Evolutionary conservation across 2,329 filamentous ascomycete species (phyloP).

Genomic region (Tricladium varicosporioides): DNA sequence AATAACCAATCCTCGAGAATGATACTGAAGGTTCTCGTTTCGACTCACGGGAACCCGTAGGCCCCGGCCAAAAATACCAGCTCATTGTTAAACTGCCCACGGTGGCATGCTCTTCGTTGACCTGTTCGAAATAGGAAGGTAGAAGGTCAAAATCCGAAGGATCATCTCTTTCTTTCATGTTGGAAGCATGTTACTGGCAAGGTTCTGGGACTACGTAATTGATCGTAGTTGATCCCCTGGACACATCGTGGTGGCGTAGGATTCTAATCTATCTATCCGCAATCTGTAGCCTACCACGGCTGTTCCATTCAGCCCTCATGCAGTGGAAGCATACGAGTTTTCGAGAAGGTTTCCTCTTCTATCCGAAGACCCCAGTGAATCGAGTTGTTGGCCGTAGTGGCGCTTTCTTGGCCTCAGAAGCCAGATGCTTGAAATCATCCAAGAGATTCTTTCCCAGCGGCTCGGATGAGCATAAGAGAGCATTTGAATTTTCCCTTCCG

Average conservation of each 20-base stretch:
- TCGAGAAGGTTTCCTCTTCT: conserved; percentile 1
- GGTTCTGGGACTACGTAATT: background rate
- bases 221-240: background rate
- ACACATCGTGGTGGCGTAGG: background rate
- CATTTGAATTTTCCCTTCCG: too few relatives aligned
- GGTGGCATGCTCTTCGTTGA: too few relatives aligned
- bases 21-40: too few relatives aligned
- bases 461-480: too few relatives aligned
- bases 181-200: too few relatives aligned
- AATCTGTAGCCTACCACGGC: background rate
- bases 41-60: background rate
- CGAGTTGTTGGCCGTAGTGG: background rate
- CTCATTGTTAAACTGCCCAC: background rate
- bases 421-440: background rate
- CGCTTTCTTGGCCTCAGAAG: background rate
- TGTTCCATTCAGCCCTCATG: background rate
- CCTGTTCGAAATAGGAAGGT: background rate
- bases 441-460: background rate
- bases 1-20: too few relatives aligned
- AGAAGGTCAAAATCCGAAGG: background rate
- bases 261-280: background rate
- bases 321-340: background rate
- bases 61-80: background rate
- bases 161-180: background rate
- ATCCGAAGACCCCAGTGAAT: background rate